Conservation (phyloP, 140 eudicot species). For the Oenanthe javanica region DNA sequence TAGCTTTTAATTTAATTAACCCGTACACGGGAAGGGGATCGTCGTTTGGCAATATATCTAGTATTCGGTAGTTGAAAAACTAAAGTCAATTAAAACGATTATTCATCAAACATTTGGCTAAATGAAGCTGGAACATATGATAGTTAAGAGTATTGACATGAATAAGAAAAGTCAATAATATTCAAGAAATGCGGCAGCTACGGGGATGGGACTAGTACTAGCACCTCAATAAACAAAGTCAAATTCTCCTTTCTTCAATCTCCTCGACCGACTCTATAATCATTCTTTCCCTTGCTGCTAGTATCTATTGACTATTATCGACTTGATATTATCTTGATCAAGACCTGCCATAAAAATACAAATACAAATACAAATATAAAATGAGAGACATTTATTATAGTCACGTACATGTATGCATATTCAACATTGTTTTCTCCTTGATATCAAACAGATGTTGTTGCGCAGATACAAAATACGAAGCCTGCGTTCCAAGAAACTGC, state of each 20-base stretch:
- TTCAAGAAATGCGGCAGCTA: neutral
- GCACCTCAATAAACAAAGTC: conserved; percentile 1
- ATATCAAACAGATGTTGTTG: neutral
- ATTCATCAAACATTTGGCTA: neutral
- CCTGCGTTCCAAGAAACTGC: conserved; percentile 30
- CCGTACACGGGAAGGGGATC: too few species aligned
- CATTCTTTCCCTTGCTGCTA: neutral
- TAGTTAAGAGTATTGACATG: too few species aligned
- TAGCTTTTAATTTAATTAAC: too few species aligned
- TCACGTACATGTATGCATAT: neutral
- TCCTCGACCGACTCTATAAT: neutral
- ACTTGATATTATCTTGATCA: neutral
- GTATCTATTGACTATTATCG: neutral
- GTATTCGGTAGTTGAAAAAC: too few species aligned
- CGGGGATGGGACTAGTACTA: neutral
- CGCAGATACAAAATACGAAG: conserved; percentile 19
- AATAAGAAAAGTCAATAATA: neutral
- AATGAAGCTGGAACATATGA: neutral
- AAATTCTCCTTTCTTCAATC: neutral
- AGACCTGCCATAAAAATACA: neutral
- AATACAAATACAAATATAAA: too few species aligned
- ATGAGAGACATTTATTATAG: neutral
- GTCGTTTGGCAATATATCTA: too few species aligned
- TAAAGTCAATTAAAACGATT: neutral
- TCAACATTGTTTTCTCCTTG: neutral